Conservation (phyloP, 73 alveolate species). For the Effrenium voratum region DNA sequence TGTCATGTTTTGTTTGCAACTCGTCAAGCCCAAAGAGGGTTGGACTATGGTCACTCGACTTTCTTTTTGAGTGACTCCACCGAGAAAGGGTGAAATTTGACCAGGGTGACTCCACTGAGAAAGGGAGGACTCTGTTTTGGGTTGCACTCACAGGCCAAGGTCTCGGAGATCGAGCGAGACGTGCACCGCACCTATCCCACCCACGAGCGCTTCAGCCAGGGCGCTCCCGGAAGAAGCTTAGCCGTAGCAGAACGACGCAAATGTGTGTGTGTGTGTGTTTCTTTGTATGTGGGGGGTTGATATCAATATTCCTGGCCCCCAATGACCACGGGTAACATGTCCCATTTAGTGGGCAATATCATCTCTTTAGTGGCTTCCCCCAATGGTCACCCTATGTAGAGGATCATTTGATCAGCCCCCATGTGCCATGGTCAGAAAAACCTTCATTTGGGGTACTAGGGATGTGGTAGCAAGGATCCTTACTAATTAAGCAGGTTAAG, state of each 20-base stretch:
- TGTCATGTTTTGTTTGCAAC: neutral
- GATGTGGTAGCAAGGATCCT: too few relatives aligned
- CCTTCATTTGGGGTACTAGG: too few relatives aligned
- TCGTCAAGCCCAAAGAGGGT: neutral
- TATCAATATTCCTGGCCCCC: too few relatives aligned
- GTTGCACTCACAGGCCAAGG: conserved; percentile 30
- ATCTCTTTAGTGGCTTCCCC: too few relatives aligned
- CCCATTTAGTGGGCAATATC: too few relatives aligned
- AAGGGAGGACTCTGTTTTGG: neutral
- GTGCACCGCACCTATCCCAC: conserved; percentile 82
- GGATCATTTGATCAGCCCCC: too few relatives aligned
- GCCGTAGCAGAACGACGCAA: neutral
- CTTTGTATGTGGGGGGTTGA: too few relatives aligned
- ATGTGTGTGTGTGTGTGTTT: neutral
- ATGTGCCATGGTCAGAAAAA: too few relatives aligned
- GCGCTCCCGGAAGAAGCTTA: neutral
- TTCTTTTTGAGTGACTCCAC: neutral
- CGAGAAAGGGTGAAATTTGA: neutral
- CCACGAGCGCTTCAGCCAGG: conserved; percentile 61
- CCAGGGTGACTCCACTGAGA: neutral
- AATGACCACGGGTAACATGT: too few relatives aligned
- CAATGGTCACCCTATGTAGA: too few relatives aligned
- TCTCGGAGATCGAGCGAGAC: conserved; percentile 81
- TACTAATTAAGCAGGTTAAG: too few relatives aligned
- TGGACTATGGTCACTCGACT: neutral